Base-by-base conservation (phyloP, 768 basidiomycete species). In the Hygrophoropsis aurantiaca region DNA sequence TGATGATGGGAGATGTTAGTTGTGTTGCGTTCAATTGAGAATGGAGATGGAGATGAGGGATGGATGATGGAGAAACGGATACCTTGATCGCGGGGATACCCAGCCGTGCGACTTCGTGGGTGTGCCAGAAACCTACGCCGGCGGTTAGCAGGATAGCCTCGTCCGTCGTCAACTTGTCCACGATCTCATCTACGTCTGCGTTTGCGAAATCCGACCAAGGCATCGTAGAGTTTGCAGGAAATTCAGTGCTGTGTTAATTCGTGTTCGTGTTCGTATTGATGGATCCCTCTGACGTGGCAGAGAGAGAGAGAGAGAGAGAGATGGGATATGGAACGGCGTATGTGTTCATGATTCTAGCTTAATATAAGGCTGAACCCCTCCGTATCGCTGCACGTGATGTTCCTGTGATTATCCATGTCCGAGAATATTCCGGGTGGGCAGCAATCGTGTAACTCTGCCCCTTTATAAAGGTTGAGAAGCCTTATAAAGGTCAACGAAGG, bases 71-170 rank as follows among this genome's bases (percentile, higher is more conserved):
- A n/a, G n/a, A n/a, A n/a, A n/a, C n/a, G n/a, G n/a, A n/a, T n/a
- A 65, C 83, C 71, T 89, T 88, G 59, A 90, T 69, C 9, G 84
- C 78, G 30, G 87, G 89, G 44, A 91, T 70, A 2, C 84, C 81
- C 2, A 89, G 71, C 7, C 87, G 71, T 16, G 84, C 77, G 20
- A 90, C 66, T 16, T 68, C 70, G 44, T 81, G 78, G 0, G 88
- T 89, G 55, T 85, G 79, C 89, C 87, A 90, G 58, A 85, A 85
- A 13, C 87, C 86, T 16, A 83, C 84, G 15, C 87, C 88, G 2
- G 84, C 84, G 5, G 78, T 85, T 20, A 91, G 71, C 34, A 73
- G 67, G 56, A 90, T 87, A 0, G 86, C 82, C 58, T 90, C 89
- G 30, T 88, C 87, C 0, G 77, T 82, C 2, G 84, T 85, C 50